These are phyloP conservation scores for Coniochaeta sp. DNA, from an alignment of 2,329 filamentous ascomycete species.

Conservation along the genomic window DNA sequence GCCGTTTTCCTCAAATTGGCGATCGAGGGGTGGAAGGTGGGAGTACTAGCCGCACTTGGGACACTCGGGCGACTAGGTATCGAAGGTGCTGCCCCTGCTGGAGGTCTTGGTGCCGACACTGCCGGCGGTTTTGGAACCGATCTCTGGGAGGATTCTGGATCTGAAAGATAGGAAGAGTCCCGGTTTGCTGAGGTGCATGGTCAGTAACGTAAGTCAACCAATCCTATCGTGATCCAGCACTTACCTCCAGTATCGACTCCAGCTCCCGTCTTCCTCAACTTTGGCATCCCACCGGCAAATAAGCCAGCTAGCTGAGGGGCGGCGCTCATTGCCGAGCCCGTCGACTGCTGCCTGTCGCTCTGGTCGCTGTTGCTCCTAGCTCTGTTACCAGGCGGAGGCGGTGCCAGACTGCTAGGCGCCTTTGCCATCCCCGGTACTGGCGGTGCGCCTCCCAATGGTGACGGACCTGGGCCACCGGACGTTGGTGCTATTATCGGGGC, in stretches of 20 bases:
- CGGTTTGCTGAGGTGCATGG: slow-evolving; percentile 41
- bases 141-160: slow-evolving; percentile 57
- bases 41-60: slow-evolving; percentile 38
- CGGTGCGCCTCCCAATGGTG: slow-evolving; percentile 67
- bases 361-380: slow-evolving; percentile 80
- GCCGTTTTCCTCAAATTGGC: slow-evolving; percentile 53
- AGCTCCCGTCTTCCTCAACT: slow-evolving; percentile 79
- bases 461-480: slow-evolving; percentile 47
- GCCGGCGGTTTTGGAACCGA: slow-evolving; percentile 46
- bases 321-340: slow-evolving; percentile 38
- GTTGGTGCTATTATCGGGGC: slow-evolving; percentile 60
- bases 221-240: slow-evolving; percentile 10
- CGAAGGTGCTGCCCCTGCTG: slow-evolving; percentile 50
- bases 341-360: slow-evolving; percentile 38
- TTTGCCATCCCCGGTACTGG: slow-evolving; percentile 61
- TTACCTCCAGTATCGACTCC: slow-evolving; percentile 66
- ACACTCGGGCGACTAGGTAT: slow-evolving; percentile 48
- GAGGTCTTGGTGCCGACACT: slow-evolving; percentile 49
- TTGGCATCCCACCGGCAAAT: slow-evolving; percentile 92
- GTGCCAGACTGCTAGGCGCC: slow-evolving; percentile 59
- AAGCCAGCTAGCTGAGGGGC: slow-evolving; percentile 80
- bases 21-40: slow-evolving; percentile 43
- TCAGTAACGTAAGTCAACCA: too few relatives aligned
- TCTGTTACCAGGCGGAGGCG: slow-evolving; percentile 63
- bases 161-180: slow-evolving; percentile 70